Base-by-base conservation (phyloP, 176 grass and related monocot species). In the Guadua angustifolia region DNA sequence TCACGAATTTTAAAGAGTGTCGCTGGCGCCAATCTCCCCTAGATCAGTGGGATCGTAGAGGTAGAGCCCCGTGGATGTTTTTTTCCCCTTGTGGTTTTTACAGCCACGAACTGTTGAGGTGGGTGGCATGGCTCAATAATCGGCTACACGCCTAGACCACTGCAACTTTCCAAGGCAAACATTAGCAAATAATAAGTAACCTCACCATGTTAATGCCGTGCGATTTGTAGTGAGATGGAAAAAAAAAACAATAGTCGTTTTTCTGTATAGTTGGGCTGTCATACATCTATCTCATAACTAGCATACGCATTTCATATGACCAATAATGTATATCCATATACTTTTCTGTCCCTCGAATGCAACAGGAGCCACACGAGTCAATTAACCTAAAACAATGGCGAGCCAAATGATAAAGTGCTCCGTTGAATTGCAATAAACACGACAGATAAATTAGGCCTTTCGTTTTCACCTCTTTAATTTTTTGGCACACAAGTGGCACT, bases 401-500 rank as follows among this genome's bases (percentile, higher is more conserved):
- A 59, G 35, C 45, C 59, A 53, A 66, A 33, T n/a, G 32, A 84
- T 55, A 57, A 29, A 70, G 36, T 57, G 45, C 5, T 10, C 29
- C 46, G 49, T 66, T 84, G 60, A 84, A 67, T 56, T 75, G 36
- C 73, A 57, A 57, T 57, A 84, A 49, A 16, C 24, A 21, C 5
- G 42, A 56, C 17, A 67, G 50, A 57, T 33, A 69, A 85, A 59
- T 51, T 66, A 18, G 50, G 49, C 74, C 83, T 77, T 70, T 85
- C 83, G 83, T 85, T 85, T 69, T 85, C 83, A 68, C 38, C 25
- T 59, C 73, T 78, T 85, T 19, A 85, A n/a, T 46, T 69, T 46
- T 33, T 35, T 21, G 25, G 73, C 12, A 57, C 63, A 59, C 46
- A 77, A 77, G 63, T 69, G 83, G 73, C 63, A 15, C 38, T 59